Base-by-base conservation (phyloP, 352 stramenopile species). In the Thalassiosira tumida region DNA sequence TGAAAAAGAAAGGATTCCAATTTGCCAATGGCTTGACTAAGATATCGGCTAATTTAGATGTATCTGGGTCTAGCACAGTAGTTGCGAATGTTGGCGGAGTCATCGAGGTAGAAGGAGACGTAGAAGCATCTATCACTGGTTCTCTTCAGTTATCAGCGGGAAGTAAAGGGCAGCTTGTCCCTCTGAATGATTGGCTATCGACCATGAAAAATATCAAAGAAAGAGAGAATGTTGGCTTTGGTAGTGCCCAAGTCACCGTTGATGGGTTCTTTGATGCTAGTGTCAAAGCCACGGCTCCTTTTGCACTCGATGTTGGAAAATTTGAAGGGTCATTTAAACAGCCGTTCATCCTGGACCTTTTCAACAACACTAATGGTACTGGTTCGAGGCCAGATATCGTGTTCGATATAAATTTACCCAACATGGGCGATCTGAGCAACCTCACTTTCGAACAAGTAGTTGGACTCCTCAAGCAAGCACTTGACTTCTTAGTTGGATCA, bases 401-500 rank as follows among this genome's bases (percentile, higher is more conserved):
- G 76, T 78, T 84, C 5, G 51, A 41, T 37, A 29, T 86, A 6
- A 37, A 86, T 69, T 40, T 86, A 13, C 80, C 80, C 17, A 67
- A 64, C 29, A 51, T 86, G 7, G 64, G 64, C 7, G 80, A 84
- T 41, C 76, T 84, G 40, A 77, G 76, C 10, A 43, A 84, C 26
- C 33, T 84, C 7, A 73, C 21, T 31, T 24, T 73, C 29, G 29
- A 73, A 29, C 26, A 73, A 6, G 33, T 73, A 3, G 40, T 73
- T 31, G 24, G 40, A 37, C 64, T 73, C 3, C 29, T 73, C 13
- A 13, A 41, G n/a, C 26, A 35, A 21, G 70, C 84, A 37, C 43
- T 91, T 26, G 75, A 81, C 21, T 88, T 93, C 26, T 64, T 93
- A 31, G 84, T 91, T 64, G 88, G 88, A n/a, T n/a, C n/a, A n/a